Evolutionary conservation across 495 filamentous ascomycete genomes (phyloP), one percentile per base, ranked within the genome.

Genomic region (Terfezia claveryi): DNA sequence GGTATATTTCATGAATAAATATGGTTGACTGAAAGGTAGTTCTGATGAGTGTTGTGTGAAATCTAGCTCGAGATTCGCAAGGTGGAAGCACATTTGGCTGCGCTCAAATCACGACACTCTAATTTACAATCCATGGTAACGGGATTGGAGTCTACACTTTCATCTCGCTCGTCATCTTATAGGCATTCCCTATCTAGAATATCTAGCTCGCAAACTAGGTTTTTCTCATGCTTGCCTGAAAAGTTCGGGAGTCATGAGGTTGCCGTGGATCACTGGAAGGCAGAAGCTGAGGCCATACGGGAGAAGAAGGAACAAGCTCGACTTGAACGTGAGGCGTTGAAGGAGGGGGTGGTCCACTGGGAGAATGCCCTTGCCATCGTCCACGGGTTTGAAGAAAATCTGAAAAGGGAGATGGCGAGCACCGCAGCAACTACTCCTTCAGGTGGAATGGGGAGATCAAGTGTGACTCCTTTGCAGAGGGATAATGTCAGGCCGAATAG

Each of bases 311-410:
- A 71, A 23, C 70, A 74, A 44, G 79, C 85, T 8, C 73, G 83
- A 58, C 69, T 69, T 49, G 88, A 98, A 63, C 76, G 77, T 23
- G 61, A 70, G 8, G 91, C 89, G 0, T 67, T 95, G n/a, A 81
- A 91, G 50, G 83, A 91, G 61, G 91, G 91, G 8, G 82, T 76
- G 5, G 69, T 75, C 52, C 69, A 93, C 23, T 98, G 91, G 91
- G 77, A 82, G 57, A 74, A 79, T 44, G 77, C 80, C 2, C 64
- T 85, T 8, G 65, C 69, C 14, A 69, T 82, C 20, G 74, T 94
- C 0, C 70, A 70, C 8, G 71, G 73, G 8, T 88, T 92, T 61
- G 89, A 96, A 62, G 72, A 68, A 23, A 66, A 67, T 1, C 64
- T 94, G 27, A 70, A 73, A 51, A 62, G 66, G 23, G 72, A 78